phyloP scores from a whole-genome alignment of 106 monocot genomes.

The Posidonia australis region DNA sequence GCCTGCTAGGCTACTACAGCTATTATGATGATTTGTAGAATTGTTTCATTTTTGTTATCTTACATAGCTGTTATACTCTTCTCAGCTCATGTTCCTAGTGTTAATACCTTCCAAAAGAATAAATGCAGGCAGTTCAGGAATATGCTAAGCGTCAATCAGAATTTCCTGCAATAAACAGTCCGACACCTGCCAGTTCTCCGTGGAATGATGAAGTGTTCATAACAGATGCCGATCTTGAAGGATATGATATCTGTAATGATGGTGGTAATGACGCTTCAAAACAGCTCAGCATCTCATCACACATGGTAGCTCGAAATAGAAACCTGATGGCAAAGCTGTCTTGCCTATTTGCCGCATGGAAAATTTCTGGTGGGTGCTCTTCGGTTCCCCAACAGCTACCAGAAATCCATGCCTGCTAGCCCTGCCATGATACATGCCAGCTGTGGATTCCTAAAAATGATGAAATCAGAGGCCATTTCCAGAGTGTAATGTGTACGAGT shows the following conservation, averaged over 20 bases:
- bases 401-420: constrained; percentile 43
- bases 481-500: too few relatives aligned
- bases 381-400: constrained; percentile 16
- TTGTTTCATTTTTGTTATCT: too few relatives aligned
- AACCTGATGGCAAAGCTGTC: constrained; percentile 29
- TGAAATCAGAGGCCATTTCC: too few relatives aligned
- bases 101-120: not conserved
- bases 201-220: constrained; percentile 32
- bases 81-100: not conserved
- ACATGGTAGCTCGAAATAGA: not conserved
- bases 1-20: too few relatives aligned
- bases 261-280: constrained; percentile 1
- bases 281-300: constrained; percentile 7
- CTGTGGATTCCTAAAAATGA: too few relatives aligned
- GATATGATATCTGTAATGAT: constrained; percentile 15
- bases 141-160: constrained; percentile 17
- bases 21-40: too few relatives aligned
- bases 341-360: constrained; percentile 43
- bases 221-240: constrained; percentile 58
- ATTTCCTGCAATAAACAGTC: constrained; percentile 25
- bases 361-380: constrained; percentile 15
- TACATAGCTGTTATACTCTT: too few relatives aligned
- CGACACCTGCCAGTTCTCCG: not conserved
- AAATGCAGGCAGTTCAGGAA: constrained; percentile 65
- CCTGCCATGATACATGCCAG: too few relatives aligned